Evolutionary conservation across 768 basidiomycete genomes (phyloP), one percentile per base, ranked within the genome.

Genomic region (Termitomyces sp.): DNA sequence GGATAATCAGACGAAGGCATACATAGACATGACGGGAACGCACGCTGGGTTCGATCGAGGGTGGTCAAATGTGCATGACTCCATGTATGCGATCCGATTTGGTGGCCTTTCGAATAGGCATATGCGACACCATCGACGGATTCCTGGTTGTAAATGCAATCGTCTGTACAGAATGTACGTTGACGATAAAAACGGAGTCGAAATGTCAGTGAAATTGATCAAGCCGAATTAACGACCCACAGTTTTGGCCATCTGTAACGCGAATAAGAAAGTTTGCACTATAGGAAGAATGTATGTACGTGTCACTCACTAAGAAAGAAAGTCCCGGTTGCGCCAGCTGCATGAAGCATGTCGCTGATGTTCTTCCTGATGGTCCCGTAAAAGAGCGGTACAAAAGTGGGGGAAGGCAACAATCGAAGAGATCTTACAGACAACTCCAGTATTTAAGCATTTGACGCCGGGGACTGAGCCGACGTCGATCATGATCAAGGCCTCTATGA

Each of bases 71-170:
- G 66, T 11, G 59, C 56, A 54, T 80, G 79, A 12, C 63, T 56
- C 79, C 79, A 80, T 22, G 77, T 78, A 58, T 80, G 79, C n/a
- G 77, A 77, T 5, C 67, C 77, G 45, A 79, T 60, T 60, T 75
- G 71, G 56, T 78, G 76, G 6, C 78, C 78, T 18, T 67, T 63
- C n/a, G 67, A 62, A 57, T 70, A 73, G 1, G 70, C 74, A 52
- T 74, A 70, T 52, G 69, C 71, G 49, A 74, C 50, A 35, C 64
- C 54, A 31, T 66, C 56, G 7, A 64, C 58, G 7, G 60, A 59
- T 18, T 60, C 64, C 9, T 50, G 53, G 53, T 66, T 57, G 60
- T 76, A 79, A 29, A 79, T 76, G 59, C 76, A 77, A 20, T 71
- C 73, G 44, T 74, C 74, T 74, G 29, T 13, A 10, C 32, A 23